phyloP scores from a whole-genome alignment of 2,329 filamentous ascomycete species.

The Tolypocladium amazonense region DNA sequence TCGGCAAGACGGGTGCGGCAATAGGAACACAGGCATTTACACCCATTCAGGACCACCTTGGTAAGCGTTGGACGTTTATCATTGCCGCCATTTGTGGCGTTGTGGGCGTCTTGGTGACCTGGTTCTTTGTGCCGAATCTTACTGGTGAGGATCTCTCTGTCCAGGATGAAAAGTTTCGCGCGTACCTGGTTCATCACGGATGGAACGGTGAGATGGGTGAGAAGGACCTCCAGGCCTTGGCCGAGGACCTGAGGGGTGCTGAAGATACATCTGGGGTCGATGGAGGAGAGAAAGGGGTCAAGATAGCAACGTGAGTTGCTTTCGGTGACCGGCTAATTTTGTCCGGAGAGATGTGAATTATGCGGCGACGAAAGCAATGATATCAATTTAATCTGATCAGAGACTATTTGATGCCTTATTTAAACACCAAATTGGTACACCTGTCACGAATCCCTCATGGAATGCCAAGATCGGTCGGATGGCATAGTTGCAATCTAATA shows the following conservation, averaged over 20 bases:
- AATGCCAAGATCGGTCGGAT: too few relatives aligned
- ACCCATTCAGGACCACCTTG: conserved; percentile 31
- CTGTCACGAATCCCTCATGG: too few relatives aligned
- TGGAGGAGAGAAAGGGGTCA: neutral
- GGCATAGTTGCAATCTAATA: too few relatives aligned
- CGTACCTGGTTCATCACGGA: conserved; percentile 30
- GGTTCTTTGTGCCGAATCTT: conserved; percentile 34
- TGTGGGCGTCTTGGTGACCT: conserved; percentile 34
- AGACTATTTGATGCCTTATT: too few relatives aligned
- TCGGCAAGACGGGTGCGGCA: conserved; percentile 40
- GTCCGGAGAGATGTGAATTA: too few relatives aligned
- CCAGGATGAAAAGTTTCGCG: conserved; percentile 31
- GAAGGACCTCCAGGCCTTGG: conserved; percentile 8
- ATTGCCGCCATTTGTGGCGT: conserved; percentile 40
- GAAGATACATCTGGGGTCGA: neutral
- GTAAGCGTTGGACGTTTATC: conserved; percentile 40
- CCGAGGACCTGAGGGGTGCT: conserved; percentile 5
- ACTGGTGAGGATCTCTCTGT: conserved; percentile 31
- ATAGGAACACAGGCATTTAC: conserved; percentile 40
- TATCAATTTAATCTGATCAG: too few relatives aligned
- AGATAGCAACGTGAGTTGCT: neutral
- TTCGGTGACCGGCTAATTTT: neutral
- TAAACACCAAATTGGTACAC: too few relatives aligned
- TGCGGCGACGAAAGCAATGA: too few relatives aligned
- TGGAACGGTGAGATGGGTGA: conserved; percentile 34